These are phyloP conservation scores for Xylaria scruposa DNA, from an alignment of 495 filamentous ascomycete genomes.

Conservation along the genomic window DNA sequence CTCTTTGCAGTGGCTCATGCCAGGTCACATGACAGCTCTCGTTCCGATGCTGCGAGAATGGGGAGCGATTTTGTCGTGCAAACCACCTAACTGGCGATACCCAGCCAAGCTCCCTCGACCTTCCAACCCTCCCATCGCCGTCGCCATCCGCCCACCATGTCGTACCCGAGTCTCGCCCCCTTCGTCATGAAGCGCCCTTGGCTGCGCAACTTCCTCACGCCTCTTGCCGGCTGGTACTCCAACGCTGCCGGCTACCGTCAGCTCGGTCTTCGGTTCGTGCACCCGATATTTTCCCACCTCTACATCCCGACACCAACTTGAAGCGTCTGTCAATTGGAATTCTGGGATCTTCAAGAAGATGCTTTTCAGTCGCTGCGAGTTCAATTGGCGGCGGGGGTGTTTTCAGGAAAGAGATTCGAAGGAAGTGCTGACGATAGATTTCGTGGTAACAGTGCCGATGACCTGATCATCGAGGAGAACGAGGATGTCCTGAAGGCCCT, in stretches of 20 bases:
- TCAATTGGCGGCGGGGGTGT: background rate
- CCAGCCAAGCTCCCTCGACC: slow-evolving; percentile 24
- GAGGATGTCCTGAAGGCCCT: slow-evolving; percentile 84
- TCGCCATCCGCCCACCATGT: slow-evolving; percentile 61
- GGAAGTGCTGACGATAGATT: slow-evolving; percentile 19
- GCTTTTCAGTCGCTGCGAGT: background rate
- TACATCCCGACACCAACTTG: background rate
- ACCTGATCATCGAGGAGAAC: slow-evolving; percentile 90
- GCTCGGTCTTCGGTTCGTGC: slow-evolving; percentile 83
- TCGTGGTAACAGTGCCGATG: slow-evolving; percentile 72
- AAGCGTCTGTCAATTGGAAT: background rate
- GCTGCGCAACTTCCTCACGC: slow-evolving; percentile 77
- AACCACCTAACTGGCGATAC: slow-evolving; percentile 2
- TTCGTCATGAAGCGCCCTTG: slow-evolving; percentile 82
- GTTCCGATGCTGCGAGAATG: slow-evolving; percentile 23
- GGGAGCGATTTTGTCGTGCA: slow-evolving; percentile 1
- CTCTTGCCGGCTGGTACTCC: slow-evolving; percentile 82
- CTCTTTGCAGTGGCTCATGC: background rate
- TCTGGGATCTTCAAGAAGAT: background rate
- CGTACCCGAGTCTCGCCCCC: slow-evolving; percentile 71
- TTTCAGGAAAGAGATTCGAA: background rate
- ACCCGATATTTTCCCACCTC: background rate
- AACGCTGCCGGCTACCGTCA: slow-evolving; percentile 90
- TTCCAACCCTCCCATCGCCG: slow-evolving; percentile 27
- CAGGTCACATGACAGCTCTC: slow-evolving; percentile 36